A percentile compares a stretch with the other conserved stretches of the same genome.
These are phyloP conservation scores for Colletotrichum sp. DNA, from an alignment of 2,329 filamentous ascomycete species.

Conservation along the genomic window DNA sequence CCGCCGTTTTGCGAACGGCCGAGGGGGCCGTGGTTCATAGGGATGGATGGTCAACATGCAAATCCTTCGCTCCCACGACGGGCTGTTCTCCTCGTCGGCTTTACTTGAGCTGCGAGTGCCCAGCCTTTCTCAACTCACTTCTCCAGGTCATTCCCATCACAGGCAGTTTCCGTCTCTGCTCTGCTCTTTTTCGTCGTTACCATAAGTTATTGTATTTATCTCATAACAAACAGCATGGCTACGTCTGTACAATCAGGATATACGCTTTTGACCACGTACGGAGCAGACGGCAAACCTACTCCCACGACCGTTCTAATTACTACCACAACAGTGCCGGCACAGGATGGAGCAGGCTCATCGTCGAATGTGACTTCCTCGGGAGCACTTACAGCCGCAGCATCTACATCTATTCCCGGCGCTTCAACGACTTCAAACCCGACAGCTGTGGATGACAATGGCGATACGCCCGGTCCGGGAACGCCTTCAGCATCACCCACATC, in stretches of 20 bases:
- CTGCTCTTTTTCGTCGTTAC: fast-evolving
- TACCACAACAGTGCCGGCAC: neutral
- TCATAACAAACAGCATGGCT: fast-evolving
- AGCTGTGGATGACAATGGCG: neutral
- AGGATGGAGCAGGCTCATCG: neutral
- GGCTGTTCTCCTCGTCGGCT: neutral
- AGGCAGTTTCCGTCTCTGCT: neutral
- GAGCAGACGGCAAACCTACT: too few relatives aligned
- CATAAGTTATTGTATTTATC: neutral
- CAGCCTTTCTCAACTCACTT: neutral
- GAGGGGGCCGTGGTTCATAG: neutral
- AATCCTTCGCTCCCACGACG: neutral
- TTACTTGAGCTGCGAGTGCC: neutral
- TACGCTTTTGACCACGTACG: fast-evolving
- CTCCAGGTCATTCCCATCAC: neutral
- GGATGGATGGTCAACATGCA: neutral
- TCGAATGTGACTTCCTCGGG: fast-evolving
- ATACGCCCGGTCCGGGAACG: neutral
- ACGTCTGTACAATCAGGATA: fast-evolving
- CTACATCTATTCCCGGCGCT: neutral
- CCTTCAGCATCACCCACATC: neutral
- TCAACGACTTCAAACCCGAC: neutral
- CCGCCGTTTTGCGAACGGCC: neutral
- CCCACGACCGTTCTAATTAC: neutral
- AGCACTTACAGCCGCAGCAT: neutral